These are phyloP conservation scores for Citeromyces matritensis DNA, from an alignment of 805 yeast species.

Conservation along the genomic window DNA sequence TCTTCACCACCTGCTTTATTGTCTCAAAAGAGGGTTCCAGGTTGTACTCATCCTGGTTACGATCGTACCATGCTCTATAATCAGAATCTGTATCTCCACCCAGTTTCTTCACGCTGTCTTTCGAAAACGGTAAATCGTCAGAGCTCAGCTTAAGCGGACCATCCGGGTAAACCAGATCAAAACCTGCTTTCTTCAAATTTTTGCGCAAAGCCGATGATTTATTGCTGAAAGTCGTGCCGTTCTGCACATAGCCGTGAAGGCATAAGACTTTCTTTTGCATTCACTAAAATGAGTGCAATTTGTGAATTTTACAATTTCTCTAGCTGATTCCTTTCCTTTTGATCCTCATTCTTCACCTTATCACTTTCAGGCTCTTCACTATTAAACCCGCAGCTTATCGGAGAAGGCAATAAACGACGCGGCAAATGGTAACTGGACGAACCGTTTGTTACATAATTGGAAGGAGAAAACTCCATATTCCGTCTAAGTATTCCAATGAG, in stretches of 20 bases:
- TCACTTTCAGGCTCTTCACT: too few relatives aligned
- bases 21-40: constrained; percentile 23
- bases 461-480: constrained; percentile 3
- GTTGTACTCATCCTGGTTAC: constrained; percentile 12
- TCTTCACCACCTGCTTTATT: constrained; percentile 27
- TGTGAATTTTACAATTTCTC: too few relatives aligned
- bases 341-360: too few relatives aligned
- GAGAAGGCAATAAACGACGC: too few relatives aligned
- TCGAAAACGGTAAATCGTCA: constrained; percentile 60
- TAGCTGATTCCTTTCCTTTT: too few relatives aligned
- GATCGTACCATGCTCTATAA: constrained; percentile 60
- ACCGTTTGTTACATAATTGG: too few relatives aligned
- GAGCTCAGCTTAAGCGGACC: constrained; percentile 58
- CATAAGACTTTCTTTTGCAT: constrained; percentile 45
- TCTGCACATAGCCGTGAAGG: constrained; percentile 84
- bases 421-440: too few relatives aligned
- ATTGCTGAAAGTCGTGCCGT: constrained; percentile 68
- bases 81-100: constrained; percentile 25
- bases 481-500: constrained; percentile 10
- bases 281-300: not conserved
- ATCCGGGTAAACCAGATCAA: constrained; percentile 62
- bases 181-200: constrained; percentile 42
- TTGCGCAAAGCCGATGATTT: constrained; percentile 86
- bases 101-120: constrained; percentile 29
- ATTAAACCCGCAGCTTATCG: too few relatives aligned